These are phyloP conservation scores for Penicillium tannophilum DNA, from an alignment of 495 filamentous ascomycete species.

Conservation along the genomic window DNA sequence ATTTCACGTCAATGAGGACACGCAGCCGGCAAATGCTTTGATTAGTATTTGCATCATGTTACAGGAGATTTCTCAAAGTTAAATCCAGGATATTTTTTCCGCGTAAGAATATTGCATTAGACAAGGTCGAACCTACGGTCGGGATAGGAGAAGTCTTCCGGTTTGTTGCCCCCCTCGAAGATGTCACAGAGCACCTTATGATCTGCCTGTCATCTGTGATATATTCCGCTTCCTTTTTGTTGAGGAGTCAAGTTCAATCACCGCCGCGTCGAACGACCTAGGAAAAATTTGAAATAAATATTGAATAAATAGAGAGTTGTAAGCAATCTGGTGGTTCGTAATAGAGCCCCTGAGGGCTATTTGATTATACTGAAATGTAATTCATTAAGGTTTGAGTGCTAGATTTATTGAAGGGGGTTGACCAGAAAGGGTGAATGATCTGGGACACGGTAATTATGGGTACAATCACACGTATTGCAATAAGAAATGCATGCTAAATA, in stretches of 20 bases:
- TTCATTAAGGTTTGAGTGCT: no score
- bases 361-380: no score
- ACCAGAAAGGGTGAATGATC: no score
- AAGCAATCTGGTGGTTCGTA: no score
- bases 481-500: neutral
- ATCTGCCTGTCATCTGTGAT: neutral
- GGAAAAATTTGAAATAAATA: no score
- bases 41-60: neutral
- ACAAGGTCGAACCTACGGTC: neutral
- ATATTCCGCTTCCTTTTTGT: no score
- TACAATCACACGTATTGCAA: neutral
- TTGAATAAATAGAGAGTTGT: no score
- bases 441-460: no score
- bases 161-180: neutral
- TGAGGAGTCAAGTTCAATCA: no score
- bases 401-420: no score
- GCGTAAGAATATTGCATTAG: neutral
- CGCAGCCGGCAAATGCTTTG: neutral
- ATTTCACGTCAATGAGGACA: neutral
- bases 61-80: neutral
- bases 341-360: no score
- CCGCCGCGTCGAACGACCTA: no score
- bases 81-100: neutral
- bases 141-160: neutral
- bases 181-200: neutral